Percentiles rank a stretch among this genome's conserved stretches.
Conservation (phyloP, 1,284 basidiomycete species). For the Hymenochaete sp. region DNA sequence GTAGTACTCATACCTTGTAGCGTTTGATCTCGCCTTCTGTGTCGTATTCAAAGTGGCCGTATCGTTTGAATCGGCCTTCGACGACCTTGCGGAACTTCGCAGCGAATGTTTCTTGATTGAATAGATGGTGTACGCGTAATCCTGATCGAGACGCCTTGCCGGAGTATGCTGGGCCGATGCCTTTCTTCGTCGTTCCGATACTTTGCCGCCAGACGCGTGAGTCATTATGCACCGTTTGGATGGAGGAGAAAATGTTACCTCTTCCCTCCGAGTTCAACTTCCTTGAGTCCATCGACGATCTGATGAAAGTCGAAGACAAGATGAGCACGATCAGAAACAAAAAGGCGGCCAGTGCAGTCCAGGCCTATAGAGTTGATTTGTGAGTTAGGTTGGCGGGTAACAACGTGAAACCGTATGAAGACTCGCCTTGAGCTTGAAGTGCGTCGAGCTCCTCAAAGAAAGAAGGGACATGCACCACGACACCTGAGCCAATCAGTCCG, state of each 20-base stretch:
- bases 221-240: constrained; percentile 1
- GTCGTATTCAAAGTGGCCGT: constrained; percentile 97
- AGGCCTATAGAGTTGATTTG: constrained; percentile 67
- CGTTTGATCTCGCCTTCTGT: constrained; percentile 93
- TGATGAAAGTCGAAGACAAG: constrained; percentile 99
- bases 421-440: constrained; percentile 73
- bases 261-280: constrained; percentile 90
- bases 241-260: constrained; percentile 38
- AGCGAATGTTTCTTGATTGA: constrained; percentile 82
- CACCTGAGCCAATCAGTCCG: constrained; percentile 88
- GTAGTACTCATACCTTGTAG: no score
- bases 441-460: constrained; percentile 93
- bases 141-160: constrained; percentile 96
- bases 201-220: constrained; percentile 29
- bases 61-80: constrained; percentile 96
- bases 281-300: constrained; percentile 97
- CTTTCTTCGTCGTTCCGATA: constrained; percentile 97
- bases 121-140: constrained; percentile 92
- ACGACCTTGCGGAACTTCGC: constrained; percentile 92
- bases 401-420: neutral
- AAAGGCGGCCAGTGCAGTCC: constrained; percentile 77
- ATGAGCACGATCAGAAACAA: constrained; percentile 93
- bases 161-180: constrained; percentile 97
- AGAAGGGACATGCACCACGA: constrained; percentile 92
- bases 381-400: constrained; percentile 6